Percentiles rank a stretch among this genome's conserved stretches.
Conservation (phyloP, 2,329 filamentous ascomycete genomes). For the Epichloe festucae region DNA sequence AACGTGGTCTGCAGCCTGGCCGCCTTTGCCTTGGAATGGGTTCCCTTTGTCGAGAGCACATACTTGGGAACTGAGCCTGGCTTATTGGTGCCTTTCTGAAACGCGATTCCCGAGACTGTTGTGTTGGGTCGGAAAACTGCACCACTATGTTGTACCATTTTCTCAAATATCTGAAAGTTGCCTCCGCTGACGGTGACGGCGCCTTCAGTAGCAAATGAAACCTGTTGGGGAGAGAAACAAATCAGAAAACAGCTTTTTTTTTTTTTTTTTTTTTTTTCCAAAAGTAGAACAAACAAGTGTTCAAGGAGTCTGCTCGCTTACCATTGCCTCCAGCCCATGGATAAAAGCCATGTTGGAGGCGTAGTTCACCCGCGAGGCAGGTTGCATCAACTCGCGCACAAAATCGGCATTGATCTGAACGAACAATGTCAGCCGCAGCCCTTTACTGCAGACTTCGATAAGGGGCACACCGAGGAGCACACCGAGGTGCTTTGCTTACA, state of each 20-base stretch:
- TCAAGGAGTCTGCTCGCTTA: constrained; percentile 15
- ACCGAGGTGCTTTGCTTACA: constrained; percentile 1
- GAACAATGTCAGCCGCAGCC: not conserved
- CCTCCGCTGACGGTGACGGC: constrained; percentile 69
- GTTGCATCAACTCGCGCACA: constrained; percentile 72
- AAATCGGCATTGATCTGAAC: constrained; percentile 50
- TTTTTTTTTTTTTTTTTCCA: not conserved
- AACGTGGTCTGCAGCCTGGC: constrained; percentile 42
- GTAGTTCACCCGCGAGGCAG: constrained; percentile 87
- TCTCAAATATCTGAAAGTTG: constrained; percentile 90
- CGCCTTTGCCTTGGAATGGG: constrained; percentile 11
- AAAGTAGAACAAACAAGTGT: not conserved
- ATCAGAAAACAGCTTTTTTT: not conserved
- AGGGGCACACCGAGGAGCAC: not conserved
- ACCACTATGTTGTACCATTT: constrained; percentile 56
- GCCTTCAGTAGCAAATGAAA: constrained; percentile 80
- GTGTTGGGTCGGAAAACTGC: constrained; percentile 54
- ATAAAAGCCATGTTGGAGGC: constrained; percentile 78
- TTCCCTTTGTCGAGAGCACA: constrained; percentile 25
- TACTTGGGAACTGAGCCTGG: constrained; percentile 32
- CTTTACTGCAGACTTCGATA: no score
- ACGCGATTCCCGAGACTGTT: constrained; percentile 47
- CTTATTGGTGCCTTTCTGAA: constrained; percentile 30
- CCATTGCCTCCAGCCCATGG: constrained; percentile 80
- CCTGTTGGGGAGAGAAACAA: constrained; percentile 21